Conservation (phyloP, 2,329 filamentous ascomycete genomes). For the Pseudopyricularia cyperi region DNA sequence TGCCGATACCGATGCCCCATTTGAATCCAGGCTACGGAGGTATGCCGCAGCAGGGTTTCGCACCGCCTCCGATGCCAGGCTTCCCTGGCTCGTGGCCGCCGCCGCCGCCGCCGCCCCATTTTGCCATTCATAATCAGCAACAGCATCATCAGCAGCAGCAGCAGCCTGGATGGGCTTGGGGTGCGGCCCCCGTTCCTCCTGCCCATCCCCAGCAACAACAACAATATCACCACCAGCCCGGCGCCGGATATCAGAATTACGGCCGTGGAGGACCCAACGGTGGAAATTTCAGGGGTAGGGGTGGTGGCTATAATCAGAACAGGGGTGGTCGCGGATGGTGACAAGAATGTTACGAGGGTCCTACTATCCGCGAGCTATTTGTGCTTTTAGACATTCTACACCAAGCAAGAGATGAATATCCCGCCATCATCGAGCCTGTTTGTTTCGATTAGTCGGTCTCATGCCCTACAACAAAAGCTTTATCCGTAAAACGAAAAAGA, state of each 20-base stretch:
- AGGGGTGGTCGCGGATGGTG: conserved; percentile 8
- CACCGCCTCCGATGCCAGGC: conserved; percentile 19
- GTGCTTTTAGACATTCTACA: too few relatives aligned
- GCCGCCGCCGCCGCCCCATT: conserved; percentile 17
- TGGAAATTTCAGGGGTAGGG: conserved; percentile 8
- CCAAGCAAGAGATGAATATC: too few relatives aligned
- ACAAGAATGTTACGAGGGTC: conserved; percentile 1
- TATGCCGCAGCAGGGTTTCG: conserved; percentile 14
- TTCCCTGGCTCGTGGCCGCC: conserved; percentile 29
- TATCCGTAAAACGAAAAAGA: too few relatives aligned
- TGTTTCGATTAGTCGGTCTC: too few relatives aligned
- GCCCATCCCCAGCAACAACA: neutral
- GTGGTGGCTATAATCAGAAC: neutral
- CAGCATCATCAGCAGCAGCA: neutral
- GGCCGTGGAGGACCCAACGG: conserved; percentile 11
- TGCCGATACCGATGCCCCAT: neutral
- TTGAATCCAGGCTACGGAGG: conserved; percentile 9
- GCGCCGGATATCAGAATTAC: neutral
- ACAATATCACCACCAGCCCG: conserved; percentile 1
- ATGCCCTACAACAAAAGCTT: too few relatives aligned
- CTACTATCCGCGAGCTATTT: too few relatives aligned
- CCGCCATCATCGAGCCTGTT: too few relatives aligned
- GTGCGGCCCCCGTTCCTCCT: neutral
- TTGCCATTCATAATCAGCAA: neutral
- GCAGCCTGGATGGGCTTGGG: neutral